Base-by-base conservation (phyloP, 2,329 filamentous ascomycete species). In the Capronia coronata region DNA sequence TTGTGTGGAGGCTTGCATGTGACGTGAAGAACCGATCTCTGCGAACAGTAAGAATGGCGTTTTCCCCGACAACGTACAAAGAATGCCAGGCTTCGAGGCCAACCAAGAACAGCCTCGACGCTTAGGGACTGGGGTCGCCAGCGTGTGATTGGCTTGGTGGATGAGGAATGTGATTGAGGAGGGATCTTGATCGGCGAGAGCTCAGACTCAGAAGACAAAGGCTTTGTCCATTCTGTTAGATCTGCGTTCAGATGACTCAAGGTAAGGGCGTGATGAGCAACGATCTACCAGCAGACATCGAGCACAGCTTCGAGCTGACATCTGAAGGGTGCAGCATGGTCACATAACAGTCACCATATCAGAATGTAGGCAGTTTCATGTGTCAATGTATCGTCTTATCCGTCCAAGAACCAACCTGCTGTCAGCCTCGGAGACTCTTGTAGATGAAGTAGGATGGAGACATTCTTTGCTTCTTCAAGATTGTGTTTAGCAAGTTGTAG, bases 21-120 rank as follows among this genome's bases (percentile, higher is more conserved):
- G 34, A 37, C 14, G 14, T 16, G 6, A 11, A 16, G 2, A 19
- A 8, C 14, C 7, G 34, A 13, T 13, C 14, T 37, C 34, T 19
- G 34, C 34, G 5, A 37, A 37, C 34, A 37, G 34, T 37, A 50
- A 25, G 30, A 43, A 37, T 43, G 27, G 22, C 29, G 32, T 43
- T 54, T 30, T 18, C 48, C 42, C 16, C 40, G 51, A 40, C 48
- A 49, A 54, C 52, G 21, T 10, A 51, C 48, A 54, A 54, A 45
- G 52, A 54, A 54, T 54, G 52, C 18, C 37, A 32, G 22, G 25
- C 34, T 19, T 40, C 18, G 44, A 29, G 25, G 30, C 23, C 10
- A 11, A 8, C 14, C 8, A 2, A 16, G 43, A 45, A 19, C 25
- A 46, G 48, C 48, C 41, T 51, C 48, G 41, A 25, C 51, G 16